phyloP scores from a whole-genome alignment of 2,329 filamentous ascomycete species.

The Talaromyces funiculosus region DNA sequence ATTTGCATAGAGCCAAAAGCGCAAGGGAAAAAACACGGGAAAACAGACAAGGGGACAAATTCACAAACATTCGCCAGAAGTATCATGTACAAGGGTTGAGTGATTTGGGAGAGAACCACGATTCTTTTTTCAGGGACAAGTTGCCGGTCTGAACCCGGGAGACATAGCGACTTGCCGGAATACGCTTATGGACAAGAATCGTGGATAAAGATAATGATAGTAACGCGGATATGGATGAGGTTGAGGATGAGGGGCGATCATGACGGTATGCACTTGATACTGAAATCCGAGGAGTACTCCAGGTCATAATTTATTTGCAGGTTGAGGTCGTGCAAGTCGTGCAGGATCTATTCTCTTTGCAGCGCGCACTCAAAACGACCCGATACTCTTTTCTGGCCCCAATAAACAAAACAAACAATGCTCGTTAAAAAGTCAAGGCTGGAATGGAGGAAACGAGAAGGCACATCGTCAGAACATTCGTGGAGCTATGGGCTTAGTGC shows the following conservation, averaged over 20 bases:
- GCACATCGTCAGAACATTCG: constrained; percentile 27
- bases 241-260: background rate
- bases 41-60: constrained; percentile 20
- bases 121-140: constrained; percentile 18
- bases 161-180: constrained; percentile 1
- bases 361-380: background rate
- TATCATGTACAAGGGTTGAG: constrained; percentile 38
- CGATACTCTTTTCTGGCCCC: constrained; percentile 1
- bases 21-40: constrained; percentile 25
- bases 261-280: constrained; percentile 1
- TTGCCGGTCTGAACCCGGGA: background rate
- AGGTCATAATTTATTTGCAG: constrained; percentile 7
- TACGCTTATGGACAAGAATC: background rate
- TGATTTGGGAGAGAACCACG: constrained; percentile 5
- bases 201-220: background rate
- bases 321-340: background rate
- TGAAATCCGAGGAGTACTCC: background rate
- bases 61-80: constrained; percentile 4
- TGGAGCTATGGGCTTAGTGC: constrained; percentile 30
- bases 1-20: constrained; percentile 10
- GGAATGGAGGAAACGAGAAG: constrained; percentile 20
- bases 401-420: constrained; percentile 19
- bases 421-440: constrained; percentile 18
- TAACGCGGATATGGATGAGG: background rate
- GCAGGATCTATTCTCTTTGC: background rate